Evolutionary conservation across 208 protist species (phyloP).

Genomic region (Dictyostelium gargantuum): DNA sequence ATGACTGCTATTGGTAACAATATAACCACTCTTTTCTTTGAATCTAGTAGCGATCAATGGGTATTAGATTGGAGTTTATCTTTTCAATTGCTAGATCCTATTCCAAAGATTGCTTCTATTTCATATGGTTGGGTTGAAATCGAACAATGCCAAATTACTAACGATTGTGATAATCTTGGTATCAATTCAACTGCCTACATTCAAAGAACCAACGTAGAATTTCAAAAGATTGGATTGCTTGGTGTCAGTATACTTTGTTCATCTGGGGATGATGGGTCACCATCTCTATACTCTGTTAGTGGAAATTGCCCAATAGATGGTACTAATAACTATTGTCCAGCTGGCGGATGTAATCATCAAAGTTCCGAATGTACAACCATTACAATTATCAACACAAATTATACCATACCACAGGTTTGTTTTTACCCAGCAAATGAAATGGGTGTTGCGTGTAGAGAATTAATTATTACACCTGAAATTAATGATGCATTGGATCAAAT

Average conservation of each 20-base stretch:
- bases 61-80: background rate
- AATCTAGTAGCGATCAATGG: background rate
- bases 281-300: background rate
- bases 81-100: background rate
- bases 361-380: background rate
- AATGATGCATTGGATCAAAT: background rate
- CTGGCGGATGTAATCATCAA: slow-evolving; percentile 20
- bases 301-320: slow-evolving; percentile 37
- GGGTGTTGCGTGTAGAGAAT: background rate
- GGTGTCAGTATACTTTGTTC: background rate
- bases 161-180: background rate
- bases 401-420: background rate
- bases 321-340: slow-evolving; percentile 19
- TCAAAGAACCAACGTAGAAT: background rate
- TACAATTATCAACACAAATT: background rate
- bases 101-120: slow-evolving; percentile 1
- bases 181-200: background rate
- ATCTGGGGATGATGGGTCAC: slow-evolving; percentile 53
- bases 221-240: slow-evolving; percentile 6
- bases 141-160: background rate
- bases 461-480: background rate
- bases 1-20: background rate
- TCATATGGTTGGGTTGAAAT: slow-evolving; percentile 10
- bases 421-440: background rate
- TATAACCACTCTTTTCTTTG: background rate